Conservation (phyloP, 441 rosid genomes). For the Erysimum cheiri region DNA sequence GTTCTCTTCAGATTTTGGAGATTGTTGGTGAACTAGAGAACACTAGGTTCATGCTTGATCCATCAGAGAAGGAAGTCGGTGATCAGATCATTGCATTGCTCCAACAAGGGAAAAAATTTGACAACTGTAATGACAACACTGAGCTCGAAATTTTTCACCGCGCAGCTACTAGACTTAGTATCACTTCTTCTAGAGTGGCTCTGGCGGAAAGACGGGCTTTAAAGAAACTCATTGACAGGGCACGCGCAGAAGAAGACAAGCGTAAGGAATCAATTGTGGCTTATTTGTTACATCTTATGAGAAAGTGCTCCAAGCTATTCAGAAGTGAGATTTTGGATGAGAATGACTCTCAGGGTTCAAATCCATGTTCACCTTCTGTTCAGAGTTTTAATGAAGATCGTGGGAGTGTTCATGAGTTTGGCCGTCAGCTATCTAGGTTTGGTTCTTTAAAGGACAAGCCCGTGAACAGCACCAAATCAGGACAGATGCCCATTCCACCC, state of each 20-base stretch:
- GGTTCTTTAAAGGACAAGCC: constrained; percentile 78
- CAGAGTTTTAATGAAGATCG: constrained; percentile 61
- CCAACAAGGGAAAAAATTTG: constrained; percentile 90
- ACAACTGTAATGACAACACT: constrained; percentile 58
- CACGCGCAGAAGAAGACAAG: constrained; percentile 95
- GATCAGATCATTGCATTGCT: constrained; percentile 84
- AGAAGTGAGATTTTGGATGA: constrained; percentile 87
- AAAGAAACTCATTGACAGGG: constrained; percentile 91
- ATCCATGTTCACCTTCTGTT: constrained; percentile 90
- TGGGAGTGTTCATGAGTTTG: constrained; percentile 64
- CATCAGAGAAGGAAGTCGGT: constrained; percentile 92
- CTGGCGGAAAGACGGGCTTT: constrained; percentile 91
- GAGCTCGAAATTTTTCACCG: constrained; percentile 92
- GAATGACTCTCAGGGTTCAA: constrained; percentile 90
- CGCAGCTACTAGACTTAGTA: constrained; percentile 81
- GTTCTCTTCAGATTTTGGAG: constrained; percentile 74
- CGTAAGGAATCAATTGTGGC: constrained; percentile 96
- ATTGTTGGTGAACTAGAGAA: constrained; percentile 76
- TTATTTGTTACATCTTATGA: constrained; percentile 91
- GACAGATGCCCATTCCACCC: constrained; percentile 79
- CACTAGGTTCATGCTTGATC: constrained; percentile 67
- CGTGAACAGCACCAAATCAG: constrained; percentile 60
- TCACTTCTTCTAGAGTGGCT: constrained; percentile 92
- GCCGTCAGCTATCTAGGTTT: constrained; percentile 83
- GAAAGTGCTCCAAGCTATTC: constrained; percentile 94